Percentiles rank a stretch among this genome's conserved stretches.
These are phyloP conservation scores for Termitomyces sp. DNA, from an alignment of 768 basidiomycete genomes.

Conservation along the genomic window DNA sequence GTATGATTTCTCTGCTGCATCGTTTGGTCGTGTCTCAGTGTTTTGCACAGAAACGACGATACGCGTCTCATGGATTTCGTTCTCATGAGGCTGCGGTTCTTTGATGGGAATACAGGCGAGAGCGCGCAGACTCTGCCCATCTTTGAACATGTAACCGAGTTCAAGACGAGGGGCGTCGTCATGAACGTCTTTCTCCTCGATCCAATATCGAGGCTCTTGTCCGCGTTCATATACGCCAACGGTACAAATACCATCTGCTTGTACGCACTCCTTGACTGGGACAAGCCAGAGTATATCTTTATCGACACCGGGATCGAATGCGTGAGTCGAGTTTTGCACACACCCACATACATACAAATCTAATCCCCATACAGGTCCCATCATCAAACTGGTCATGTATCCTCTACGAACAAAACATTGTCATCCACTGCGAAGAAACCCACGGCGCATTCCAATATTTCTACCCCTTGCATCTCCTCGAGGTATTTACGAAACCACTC, in stretches of 20 bases:
- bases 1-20: slow-evolving; percentile 28
- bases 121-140: slow-evolving; percentile 32
- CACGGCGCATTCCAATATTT: slow-evolving; percentile 64
- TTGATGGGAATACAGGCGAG: slow-evolving; percentile 38
- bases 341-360: not conserved
- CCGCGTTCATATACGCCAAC: slow-evolving; percentile 64
- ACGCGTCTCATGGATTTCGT: slow-evolving; percentile 65
- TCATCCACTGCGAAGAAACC: slow-evolving; percentile 70
- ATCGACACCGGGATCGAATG: slow-evolving; percentile 71
- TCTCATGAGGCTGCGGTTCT: slow-evolving; percentile 63
- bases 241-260: slow-evolving; percentile 49
- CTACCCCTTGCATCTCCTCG: slow-evolving; percentile 48
- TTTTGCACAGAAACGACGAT: slow-evolving; percentile 44
- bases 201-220: slow-evolving; percentile 51
- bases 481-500: slow-evolving; percentile 24
- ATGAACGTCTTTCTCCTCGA: slow-evolving; percentile 78
- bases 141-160: slow-evolving; percentile 57
- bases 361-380: slow-evolving; percentile 34
- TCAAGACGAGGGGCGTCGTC: slow-evolving; percentile 60
- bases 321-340: slow-evolving; percentile 53
- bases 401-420: slow-evolving; percentile 56
- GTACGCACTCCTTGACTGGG: slow-evolving; percentile 64
- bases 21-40: not conserved
- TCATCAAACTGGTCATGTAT: slow-evolving; percentile 80
- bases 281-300: slow-evolving; percentile 59